phyloP scores from a whole-genome alignment of 768 basidiomycete species.

The Lactifluus piperatus region DNA sequence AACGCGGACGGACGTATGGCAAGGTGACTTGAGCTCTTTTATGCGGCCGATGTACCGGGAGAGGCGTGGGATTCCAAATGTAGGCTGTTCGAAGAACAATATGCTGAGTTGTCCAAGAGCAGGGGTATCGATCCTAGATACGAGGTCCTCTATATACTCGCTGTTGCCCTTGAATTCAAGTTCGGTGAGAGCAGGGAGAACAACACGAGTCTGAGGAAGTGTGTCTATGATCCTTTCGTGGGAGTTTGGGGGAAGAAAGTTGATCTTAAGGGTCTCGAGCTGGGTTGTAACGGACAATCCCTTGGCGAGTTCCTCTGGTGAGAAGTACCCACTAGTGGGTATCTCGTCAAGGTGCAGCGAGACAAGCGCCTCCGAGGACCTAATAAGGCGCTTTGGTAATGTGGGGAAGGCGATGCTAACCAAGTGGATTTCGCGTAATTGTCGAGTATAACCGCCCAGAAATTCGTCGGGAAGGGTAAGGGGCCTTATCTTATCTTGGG shows the following conservation, averaged over 20 bases:
- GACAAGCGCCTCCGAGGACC: background rate
- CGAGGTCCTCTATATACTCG: constrained; percentile 1
- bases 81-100: background rate
- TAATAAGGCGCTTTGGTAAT: background rate
- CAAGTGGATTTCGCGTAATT: background rate
- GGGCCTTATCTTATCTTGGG: background rate
- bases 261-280: background rate
- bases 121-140: background rate
- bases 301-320: background rate
- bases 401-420: background rate
- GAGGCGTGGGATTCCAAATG: background rate
- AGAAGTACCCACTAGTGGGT: background rate
- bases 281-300: background rate
- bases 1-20: background rate
- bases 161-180: background rate
- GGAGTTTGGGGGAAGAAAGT: background rate
- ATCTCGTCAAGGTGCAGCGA: constrained; percentile 1
- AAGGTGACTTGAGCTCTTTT: background rate
- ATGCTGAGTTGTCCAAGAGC: background rate
- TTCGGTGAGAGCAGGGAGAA: background rate
- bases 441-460: background rate
- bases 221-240: background rate
- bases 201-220: background rate
- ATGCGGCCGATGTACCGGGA: background rate
- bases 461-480: background rate